phyloP scores from a whole-genome alignment of 768 basidiomycete genomes.

The Wakefieldia striispora region DNA sequence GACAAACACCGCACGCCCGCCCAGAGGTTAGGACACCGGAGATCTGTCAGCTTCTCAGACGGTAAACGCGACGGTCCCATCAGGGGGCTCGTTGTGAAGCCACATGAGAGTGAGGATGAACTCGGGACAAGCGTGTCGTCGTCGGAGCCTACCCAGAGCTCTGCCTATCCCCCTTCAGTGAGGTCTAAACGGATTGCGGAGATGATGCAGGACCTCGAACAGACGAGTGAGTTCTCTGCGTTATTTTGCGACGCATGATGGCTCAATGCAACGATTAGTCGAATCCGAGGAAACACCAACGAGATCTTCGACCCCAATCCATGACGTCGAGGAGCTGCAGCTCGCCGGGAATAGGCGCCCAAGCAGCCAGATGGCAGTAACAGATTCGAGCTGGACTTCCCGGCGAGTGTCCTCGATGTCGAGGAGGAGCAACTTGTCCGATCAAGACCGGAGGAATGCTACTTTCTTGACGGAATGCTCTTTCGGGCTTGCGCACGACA shows the following conservation, averaged over 20 bases:
- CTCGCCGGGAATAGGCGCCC: conserved; percentile 44
- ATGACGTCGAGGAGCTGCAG: conserved; percentile 46
- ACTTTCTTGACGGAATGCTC: conserved; percentile 96
- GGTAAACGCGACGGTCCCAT: conserved; percentile 91
- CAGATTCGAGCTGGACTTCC: conserved; percentile 25
- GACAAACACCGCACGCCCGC: conserved; percentile 56
- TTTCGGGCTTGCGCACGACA: conserved; percentile 91
- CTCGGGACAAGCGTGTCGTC: conserved; percentile 23
- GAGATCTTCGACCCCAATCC: conserved; percentile 47
- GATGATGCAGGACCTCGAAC: conserved; percentile 73
- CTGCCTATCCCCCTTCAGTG: conserved; percentile 50
- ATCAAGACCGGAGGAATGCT: conserved; percentile 40
- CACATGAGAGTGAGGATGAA: conserved; percentile 39
- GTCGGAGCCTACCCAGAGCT: conserved; percentile 15
- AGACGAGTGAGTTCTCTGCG: conserved; percentile 54
- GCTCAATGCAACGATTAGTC: conserved; percentile 7
- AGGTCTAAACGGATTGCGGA: conserved; percentile 80
- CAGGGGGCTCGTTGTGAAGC: conserved; percentile 45
- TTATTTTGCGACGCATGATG: conserved; percentile 2
- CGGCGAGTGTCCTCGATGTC: conserved; percentile 47
- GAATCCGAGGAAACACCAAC: conserved; percentile 56
- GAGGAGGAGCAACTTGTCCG: conserved; percentile 37
- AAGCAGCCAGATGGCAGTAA: conserved; percentile 28
- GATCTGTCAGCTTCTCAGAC: conserved; percentile 96
- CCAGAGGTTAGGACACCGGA: conserved; percentile 49